phyloP scores from a whole-genome alignment of 345 rosid genomes.

The Hypericum perforatum region DNA sequence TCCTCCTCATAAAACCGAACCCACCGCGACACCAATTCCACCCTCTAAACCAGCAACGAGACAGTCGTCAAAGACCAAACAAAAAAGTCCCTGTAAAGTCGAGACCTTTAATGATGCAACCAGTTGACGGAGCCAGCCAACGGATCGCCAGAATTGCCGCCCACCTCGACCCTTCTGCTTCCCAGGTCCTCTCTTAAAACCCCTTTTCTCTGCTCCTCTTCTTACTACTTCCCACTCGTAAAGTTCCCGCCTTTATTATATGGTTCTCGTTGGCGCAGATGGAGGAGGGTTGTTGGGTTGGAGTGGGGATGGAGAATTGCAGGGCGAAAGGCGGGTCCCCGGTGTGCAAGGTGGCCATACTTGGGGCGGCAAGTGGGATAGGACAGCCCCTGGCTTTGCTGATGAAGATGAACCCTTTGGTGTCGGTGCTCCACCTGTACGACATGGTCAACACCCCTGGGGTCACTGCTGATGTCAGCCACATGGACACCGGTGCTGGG shows the following conservation, averaged over 20 bases:
- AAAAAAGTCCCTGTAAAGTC: too few species aligned
- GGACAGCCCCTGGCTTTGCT: slow-evolving; percentile 90
- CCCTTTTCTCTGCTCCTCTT: slow-evolving; percentile 7
- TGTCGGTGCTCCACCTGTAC: slow-evolving; percentile 84
- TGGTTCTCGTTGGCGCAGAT: slow-evolving; percentile 17
- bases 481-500: slow-evolving; percentile 92
- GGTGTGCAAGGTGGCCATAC: slow-evolving; percentile 80
- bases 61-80: too few species aligned
- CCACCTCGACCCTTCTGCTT: slow-evolving; percentile 42
- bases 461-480: slow-evolving; percentile 90
- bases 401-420: slow-evolving; percentile 96
- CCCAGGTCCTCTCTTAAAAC: slow-evolving; percentile 15
- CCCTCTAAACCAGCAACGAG: too few species aligned
- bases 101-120: too few species aligned
- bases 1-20: too few species aligned
- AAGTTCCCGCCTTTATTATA: neutral
- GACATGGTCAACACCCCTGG: slow-evolving; percentile 93
- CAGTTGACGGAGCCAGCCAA: too few species aligned
- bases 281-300: slow-evolving; percentile 38
- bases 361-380: slow-evolving; percentile 97
- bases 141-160: too few species aligned
- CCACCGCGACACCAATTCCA: too few species aligned
- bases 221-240: neutral
- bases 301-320: slow-evolving; percentile 41
- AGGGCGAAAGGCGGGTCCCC: slow-evolving; percentile 84